These are phyloP conservation scores for Fusarium veterinarium DNA, from an alignment of 2,329 filamentous ascomycete genomes.

Conservation along the genomic window DNA sequence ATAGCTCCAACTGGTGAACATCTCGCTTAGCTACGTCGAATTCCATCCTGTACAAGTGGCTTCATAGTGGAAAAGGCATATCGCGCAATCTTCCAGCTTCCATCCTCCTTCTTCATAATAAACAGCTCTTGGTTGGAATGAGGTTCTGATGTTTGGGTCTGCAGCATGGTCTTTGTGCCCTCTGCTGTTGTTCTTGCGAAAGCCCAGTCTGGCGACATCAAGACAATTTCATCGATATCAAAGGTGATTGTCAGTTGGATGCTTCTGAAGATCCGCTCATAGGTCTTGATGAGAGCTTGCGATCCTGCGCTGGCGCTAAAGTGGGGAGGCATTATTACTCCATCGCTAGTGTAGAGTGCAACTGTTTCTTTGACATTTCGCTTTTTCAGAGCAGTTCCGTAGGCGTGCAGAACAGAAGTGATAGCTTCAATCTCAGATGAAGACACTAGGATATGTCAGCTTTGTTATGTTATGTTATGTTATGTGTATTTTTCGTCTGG, in stretches of 20 bases:
- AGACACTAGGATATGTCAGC: not conserved
- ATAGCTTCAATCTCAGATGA: not conserved
- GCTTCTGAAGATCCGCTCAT: not conserved
- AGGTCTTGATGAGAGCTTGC: fast-evolving
- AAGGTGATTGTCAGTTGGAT: not conserved
- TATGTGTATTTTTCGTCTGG: too few relatives aligned
- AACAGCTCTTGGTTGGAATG: not conserved
- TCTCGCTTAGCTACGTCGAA: not conserved
- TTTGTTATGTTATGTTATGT: too few relatives aligned
- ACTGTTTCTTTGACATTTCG: not conserved
- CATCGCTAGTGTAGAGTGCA: not conserved
- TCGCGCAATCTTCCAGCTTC: not conserved
- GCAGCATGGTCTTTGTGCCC: not conserved
- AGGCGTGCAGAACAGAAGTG: not conserved
- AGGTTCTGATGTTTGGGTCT: not conserved
- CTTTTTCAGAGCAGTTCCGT: not conserved
- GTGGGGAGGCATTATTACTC: not conserved
- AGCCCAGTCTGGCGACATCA: not conserved
- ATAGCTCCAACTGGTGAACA: fast-evolving
- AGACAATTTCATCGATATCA: not conserved
- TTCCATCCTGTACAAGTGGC: not conserved
- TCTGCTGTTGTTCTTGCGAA: not conserved
- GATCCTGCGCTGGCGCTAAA: not conserved
- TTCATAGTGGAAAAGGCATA: not conserved
- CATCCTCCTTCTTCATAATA: not conserved